phyloP scores from a whole-genome alignment of 306 rosid genomes.

The Oxytropis ochrocephala region DNA sequence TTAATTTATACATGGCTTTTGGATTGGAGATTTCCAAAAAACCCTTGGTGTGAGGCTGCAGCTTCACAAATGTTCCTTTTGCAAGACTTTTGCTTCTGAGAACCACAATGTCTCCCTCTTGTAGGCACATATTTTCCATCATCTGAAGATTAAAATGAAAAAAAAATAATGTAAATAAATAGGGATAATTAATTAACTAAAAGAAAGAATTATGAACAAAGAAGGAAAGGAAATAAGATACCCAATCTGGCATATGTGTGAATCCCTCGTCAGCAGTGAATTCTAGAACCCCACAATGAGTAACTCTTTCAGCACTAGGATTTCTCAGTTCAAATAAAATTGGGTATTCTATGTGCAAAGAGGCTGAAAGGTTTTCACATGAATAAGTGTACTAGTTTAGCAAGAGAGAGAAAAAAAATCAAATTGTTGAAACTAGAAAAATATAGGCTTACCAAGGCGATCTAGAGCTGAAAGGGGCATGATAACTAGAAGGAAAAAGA shows the following conservation, averaged over 20 bases:
- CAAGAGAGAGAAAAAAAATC: background rate
- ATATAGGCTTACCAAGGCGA: slow-evolving; percentile 33
- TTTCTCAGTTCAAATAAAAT: slow-evolving; percentile 51
- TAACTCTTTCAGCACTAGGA: slow-evolving; percentile 19
- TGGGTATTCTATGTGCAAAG: slow-evolving; percentile 37
- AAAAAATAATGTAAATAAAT: background rate
- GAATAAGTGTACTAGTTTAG: background rate
- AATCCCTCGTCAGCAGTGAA: slow-evolving; percentile 50
- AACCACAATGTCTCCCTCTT: slow-evolving; percentile 32
- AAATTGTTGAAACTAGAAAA: background rate
- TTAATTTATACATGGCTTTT: slow-evolving; percentile 32
- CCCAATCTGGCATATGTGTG: slow-evolving; percentile 43
- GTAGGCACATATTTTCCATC: slow-evolving; percentile 51
- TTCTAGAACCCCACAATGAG: slow-evolving; percentile 55
- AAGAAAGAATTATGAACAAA: background rate
- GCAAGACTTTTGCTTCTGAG: slow-evolving; percentile 34
- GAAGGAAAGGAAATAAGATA: background rate
- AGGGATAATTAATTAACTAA: background rate
- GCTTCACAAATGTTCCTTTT: slow-evolving; percentile 40
- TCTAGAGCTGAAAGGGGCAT: slow-evolving; percentile 56
- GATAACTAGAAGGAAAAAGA: slow-evolving; percentile 37
- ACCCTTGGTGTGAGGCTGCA: slow-evolving; percentile 54
- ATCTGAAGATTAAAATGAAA: slow-evolving; percentile 21
- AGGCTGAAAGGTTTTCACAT: slow-evolving; percentile 23
- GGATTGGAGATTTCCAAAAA: slow-evolving; percentile 44